Percentiles rank a stretch among this genome's conserved stretches.
Conservation (phyloP, 306 rosid genomes). For the Cucurbita moschata region DNA sequence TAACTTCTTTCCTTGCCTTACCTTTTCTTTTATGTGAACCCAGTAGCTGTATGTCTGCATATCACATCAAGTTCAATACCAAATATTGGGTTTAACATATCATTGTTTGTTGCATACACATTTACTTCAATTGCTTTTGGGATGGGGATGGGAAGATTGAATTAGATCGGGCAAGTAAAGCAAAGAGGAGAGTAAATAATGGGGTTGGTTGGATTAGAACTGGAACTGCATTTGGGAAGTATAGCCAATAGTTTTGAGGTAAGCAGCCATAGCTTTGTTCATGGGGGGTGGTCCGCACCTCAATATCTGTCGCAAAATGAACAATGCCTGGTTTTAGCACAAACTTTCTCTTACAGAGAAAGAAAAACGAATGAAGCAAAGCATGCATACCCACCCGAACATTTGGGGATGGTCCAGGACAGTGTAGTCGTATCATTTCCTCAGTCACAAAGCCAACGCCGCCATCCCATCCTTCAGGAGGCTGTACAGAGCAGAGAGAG, state of each 20-base stretch:
- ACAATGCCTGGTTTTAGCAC: neutral
- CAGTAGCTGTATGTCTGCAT: neutral
- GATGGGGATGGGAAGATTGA: neutral
- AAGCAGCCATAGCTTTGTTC: conserved; percentile 42
- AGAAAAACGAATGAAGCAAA: neutral
- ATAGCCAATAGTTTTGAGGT: conserved; percentile 25
- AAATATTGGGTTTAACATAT: neutral
- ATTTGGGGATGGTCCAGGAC: conserved; percentile 37
- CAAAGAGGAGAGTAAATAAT: neutral
- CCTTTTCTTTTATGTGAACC: neutral
- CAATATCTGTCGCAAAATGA: conserved; percentile 15
- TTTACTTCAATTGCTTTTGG: neutral
- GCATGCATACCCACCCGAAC: conserved; percentile 19
- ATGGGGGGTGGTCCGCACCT: conserved; percentile 48
- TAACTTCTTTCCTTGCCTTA: neutral
- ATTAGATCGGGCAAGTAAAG: neutral
- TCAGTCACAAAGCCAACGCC: conserved; percentile 34
- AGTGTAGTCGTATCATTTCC: conserved; percentile 31
- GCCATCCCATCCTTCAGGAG: conserved; percentile 40
- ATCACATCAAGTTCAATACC: neutral
- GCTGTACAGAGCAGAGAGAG: conserved; percentile 10
- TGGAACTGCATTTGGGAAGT: conserved; percentile 29
- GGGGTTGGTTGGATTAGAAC: conserved; percentile 16
- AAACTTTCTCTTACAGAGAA: neutral
- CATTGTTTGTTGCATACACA: neutral